phyloP scores from a whole-genome alignment of 2,329 filamentous ascomycete species.

The Calonectria pseudoturangicola region DNA sequence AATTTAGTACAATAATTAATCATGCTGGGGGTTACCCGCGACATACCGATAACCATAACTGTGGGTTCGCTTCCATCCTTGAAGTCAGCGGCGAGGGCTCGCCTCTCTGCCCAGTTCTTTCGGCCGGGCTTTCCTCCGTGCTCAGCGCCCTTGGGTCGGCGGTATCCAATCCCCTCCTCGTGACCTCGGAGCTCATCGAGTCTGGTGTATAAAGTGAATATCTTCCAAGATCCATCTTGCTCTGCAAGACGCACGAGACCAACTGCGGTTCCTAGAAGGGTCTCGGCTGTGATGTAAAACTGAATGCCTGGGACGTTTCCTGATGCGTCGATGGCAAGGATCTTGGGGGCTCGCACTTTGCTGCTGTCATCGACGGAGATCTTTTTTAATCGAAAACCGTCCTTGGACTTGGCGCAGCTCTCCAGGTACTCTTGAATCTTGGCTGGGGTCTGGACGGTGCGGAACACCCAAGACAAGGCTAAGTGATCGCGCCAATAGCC shows the following conservation, averaged over 20 bases:
- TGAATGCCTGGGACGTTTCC: slow-evolving; percentile 72
- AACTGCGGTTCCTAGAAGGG: slow-evolving; percentile 70
- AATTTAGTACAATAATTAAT: neutral
- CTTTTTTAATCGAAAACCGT: slow-evolving; percentile 64
- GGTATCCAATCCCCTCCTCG: slow-evolving; percentile 68
- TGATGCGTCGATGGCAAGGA: slow-evolving; percentile 68
- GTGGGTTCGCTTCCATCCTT: slow-evolving; percentile 68
- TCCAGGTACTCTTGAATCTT: slow-evolving; percentile 64
- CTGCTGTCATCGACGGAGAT: slow-evolving; percentile 69
- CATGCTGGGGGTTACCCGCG: fast-evolving
- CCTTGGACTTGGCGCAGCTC: slow-evolving; percentile 53
- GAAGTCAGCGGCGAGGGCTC: slow-evolving; percentile 69
- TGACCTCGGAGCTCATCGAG: slow-evolving; percentile 72
- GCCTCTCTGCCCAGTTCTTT: slow-evolving; percentile 77
- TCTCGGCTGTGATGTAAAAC: slow-evolving; percentile 74
- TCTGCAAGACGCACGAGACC: slow-evolving; percentile 73
- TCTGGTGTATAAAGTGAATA: slow-evolving; percentile 78
- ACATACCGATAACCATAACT: slow-evolving; percentile 77
- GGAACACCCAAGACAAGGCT: slow-evolving; percentile 73
- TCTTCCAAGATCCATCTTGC: slow-evolving; percentile 72
- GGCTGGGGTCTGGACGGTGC: slow-evolving; percentile 66
- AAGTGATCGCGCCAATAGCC: slow-evolving; percentile 77
- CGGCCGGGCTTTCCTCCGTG: slow-evolving; percentile 71
- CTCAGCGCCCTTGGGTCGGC: slow-evolving; percentile 73
- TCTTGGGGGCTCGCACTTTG: slow-evolving; percentile 64